phyloP scores from a whole-genome alignment of 257 asterid species.

The Verbena officinalis region DNA sequence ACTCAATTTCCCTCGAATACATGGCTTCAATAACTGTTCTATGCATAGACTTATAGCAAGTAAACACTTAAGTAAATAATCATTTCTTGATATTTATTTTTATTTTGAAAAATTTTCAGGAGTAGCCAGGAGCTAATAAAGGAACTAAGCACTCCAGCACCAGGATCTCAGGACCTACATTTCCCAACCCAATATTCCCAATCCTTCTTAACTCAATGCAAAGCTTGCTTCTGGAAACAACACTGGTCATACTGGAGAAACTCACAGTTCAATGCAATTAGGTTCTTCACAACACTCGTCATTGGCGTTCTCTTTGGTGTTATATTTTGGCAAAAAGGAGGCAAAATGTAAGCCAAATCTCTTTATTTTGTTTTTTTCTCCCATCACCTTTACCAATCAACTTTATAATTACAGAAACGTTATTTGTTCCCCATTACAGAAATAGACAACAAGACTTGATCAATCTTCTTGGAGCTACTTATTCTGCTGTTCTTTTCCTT shows the following conservation, averaged over 20 bases:
- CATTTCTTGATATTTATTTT: background rate
- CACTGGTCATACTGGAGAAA: slow-evolving; percentile 77
- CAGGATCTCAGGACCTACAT: slow-evolving; percentile 43
- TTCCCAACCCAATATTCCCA: slow-evolving; percentile 61
- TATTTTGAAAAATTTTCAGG: slow-evolving; percentile 40
- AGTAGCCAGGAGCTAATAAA: slow-evolving; percentile 46
- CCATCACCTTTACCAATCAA: background rate
- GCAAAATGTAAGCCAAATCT: slow-evolving; percentile 43
- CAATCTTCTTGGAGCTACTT: slow-evolving; percentile 63
- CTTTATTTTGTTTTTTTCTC: slow-evolving; percentile 21
- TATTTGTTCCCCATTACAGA: slow-evolving; percentile 32
- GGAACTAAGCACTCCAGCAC: slow-evolving; percentile 55
- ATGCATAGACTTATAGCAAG: background rate
- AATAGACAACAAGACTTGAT: slow-evolving; percentile 55
- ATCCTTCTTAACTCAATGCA: slow-evolving; percentile 54
- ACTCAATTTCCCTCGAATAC: background rate
- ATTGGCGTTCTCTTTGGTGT: slow-evolving; percentile 62
- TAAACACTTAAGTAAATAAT: background rate
- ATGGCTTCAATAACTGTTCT: background rate
- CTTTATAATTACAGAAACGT: background rate
- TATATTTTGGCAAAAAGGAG: slow-evolving; percentile 64
- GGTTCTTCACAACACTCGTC: slow-evolving; percentile 51
- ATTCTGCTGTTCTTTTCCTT: slow-evolving; percentile 62
- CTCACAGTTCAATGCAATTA: slow-evolving; percentile 58
- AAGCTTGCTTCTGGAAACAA: slow-evolving; percentile 71